Conservation (phyloP, 2,329 filamentous ascomycete species). For the Ilyonectria mors-panacis region DNA sequence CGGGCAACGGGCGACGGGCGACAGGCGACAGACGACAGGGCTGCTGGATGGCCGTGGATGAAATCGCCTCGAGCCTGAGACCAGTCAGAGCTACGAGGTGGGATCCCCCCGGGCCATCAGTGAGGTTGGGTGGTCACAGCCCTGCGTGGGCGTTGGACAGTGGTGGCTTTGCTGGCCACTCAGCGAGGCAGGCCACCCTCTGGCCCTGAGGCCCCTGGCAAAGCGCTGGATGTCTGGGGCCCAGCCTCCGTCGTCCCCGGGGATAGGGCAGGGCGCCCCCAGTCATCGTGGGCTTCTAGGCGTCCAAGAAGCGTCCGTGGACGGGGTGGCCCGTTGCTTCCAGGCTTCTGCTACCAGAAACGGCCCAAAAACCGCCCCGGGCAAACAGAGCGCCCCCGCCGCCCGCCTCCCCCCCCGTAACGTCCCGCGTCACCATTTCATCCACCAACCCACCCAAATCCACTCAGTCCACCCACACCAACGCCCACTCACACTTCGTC, state of each 20-base stretch:
- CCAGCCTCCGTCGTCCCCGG: constrained; percentile 37
- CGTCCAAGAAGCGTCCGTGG: constrained; percentile 20
- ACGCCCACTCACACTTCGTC: constrained; percentile 38
- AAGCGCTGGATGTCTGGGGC: constrained; percentile 23
- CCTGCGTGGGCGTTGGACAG: constrained; percentile 41
- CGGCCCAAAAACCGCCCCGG: constrained; percentile 14
- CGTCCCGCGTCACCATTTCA: constrained; percentile 40
- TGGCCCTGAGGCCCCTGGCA: constrained; percentile 21
- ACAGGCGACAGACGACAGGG: constrained; percentile 29
- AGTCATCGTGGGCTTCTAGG: constrained; percentile 23
- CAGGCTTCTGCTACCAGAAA: constrained; percentile 12
- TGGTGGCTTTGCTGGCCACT: constrained; percentile 40
- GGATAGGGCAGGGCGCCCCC: constrained; percentile 19
- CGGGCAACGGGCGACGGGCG: constrained; percentile 28
- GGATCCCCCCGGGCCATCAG: constrained; percentile 30
- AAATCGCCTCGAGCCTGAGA: constrained; percentile 17
- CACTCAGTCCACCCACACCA: constrained; percentile 45
- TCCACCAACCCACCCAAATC: constrained; percentile 39
- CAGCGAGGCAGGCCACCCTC: constrained; percentile 35
- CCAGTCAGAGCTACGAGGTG: constrained; percentile 15
- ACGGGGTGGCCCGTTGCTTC: constrained; percentile 17
- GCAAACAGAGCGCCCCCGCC: constrained; percentile 37
- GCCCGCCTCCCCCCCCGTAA: constrained; percentile 40
- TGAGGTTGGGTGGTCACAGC: constrained; percentile 43
- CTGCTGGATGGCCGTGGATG: constrained; percentile 33